Evolutionary conservation across 208 protist genomes (phyloP), one percentile per base, ranked within the genome.

Genomic region (Strigomonas galati): DNA sequence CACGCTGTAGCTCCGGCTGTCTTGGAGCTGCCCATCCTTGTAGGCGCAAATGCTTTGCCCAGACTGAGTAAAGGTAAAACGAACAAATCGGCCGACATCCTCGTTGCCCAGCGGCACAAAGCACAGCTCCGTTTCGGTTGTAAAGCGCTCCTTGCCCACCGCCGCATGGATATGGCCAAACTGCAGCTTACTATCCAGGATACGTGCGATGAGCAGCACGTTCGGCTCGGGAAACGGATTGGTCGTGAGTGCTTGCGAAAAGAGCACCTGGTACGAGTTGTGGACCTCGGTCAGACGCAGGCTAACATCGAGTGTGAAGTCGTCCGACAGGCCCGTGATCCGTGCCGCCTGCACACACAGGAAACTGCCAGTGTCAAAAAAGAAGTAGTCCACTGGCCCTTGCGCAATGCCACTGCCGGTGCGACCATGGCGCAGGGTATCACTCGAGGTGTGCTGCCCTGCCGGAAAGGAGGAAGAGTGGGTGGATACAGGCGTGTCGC

Each of bases 41-140:
- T 86, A 94, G 48, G 95, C 74, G 37, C 57, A 87, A 24, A 91
- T 73, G 4, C 52, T 74, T 4, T 67, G 71, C 27, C 55, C 74
- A 19, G 75, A 73, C 72, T 94, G 88, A 17, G 91, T 84, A 74
- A 89, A 76, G 4, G 89, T 90, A 12, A 97, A 48, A 58, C 81
- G 82, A 5, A 93, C 55, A 84, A 86, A 96, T 49, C 61, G 67
- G 32, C 73, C 48, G 10, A 64, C 68, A 61, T 82, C 78, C 19
- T 72, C 60, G 64, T 56, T 35, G 26, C 30, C 26, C 31, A 46
- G 37, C 21, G 24, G 49, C 30, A 62, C 58, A 62, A 30, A 24
- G 40, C 40, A 46, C 9, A 46, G 5, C 40, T 46, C 40, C 14
- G 15, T n/a, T 4, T 19, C 40, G 5, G 40, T 46, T 1, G 40